These are phyloP conservation scores for Capsicum baccatum DNA, from an alignment of 257 asterid genomes.

Conservation along the genomic window DNA sequence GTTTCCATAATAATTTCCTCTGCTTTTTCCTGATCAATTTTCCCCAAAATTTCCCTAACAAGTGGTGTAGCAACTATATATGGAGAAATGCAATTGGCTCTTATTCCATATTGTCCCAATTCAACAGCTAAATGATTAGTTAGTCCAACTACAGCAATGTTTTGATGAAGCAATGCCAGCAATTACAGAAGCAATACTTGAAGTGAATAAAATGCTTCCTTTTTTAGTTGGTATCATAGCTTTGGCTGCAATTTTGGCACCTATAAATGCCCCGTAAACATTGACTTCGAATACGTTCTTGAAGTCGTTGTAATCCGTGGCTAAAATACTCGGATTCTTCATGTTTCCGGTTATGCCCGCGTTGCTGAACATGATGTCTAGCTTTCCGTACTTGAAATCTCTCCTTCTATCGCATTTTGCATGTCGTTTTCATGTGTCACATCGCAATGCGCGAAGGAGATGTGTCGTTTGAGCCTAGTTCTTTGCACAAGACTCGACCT, in stretches of 20 bases:
- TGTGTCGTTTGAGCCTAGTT: not conserved
- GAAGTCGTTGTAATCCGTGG: conserved; percentile 10
- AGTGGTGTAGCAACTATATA: conserved; percentile 26
- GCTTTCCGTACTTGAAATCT: conserved; percentile 33
- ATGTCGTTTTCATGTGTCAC: conserved; percentile 35
- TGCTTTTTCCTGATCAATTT: not conserved
- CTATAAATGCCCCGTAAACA: conserved; percentile 32
- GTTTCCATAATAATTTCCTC: not conserved
- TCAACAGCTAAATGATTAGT: conserved; percentile 36
- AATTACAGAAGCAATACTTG: conserved; percentile 30
- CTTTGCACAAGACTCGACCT: conserved; percentile 32
- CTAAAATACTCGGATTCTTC: not conserved
- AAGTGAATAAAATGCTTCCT: conserved; percentile 34
- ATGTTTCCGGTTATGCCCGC: conserved; percentile 33
- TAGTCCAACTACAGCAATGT: conserved; percentile 38
- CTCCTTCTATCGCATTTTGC: conserved; percentile 27
- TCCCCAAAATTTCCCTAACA: conserved; percentile 15
- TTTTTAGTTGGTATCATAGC: conserved; percentile 30
- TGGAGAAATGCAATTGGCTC: conserved; percentile 46
- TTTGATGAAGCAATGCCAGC: conserved; percentile 33
- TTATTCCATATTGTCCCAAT: conserved; percentile 37
- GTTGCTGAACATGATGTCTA: conserved; percentile 45
- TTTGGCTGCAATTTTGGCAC: conserved; percentile 39
- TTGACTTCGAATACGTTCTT: conserved; percentile 31
- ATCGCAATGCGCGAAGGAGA: conserved; percentile 40